Conservation (phyloP, 805 yeast species). For the Vanderwaltozyma verrucispora region DNA sequence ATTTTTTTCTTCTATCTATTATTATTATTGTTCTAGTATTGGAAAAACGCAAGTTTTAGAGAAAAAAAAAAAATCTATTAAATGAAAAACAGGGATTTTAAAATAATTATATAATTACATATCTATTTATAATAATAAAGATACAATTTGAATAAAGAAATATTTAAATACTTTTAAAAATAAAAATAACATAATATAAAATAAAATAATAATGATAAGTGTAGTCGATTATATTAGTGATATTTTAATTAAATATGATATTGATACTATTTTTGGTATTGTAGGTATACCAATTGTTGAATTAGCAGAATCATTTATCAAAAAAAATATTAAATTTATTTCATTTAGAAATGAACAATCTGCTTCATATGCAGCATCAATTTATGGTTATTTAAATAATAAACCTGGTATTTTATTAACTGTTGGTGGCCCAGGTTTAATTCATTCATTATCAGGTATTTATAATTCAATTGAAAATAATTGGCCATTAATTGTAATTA, state of each 20-base stretch:
- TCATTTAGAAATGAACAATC: conserved; percentile 63
- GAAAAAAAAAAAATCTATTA: too few relatives aligned
- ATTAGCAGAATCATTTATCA: conserved; percentile 50
- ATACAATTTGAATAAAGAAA: too few relatives aligned
- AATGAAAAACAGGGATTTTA: too few relatives aligned
- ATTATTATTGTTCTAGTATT: too few relatives aligned
- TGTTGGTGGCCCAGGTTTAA: conserved; percentile 69
- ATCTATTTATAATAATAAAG: too few relatives aligned
- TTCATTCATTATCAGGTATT: conserved; percentile 58
- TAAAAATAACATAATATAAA: neutral
- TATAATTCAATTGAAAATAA: conserved; percentile 51
- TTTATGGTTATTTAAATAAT: conserved; percentile 55
- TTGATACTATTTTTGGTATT: conserved; percentile 52
- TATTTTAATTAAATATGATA: conserved; percentile 30
- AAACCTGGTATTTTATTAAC: conserved; percentile 57
- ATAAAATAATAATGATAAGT: neutral
- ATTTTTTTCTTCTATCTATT: too few relatives aligned
- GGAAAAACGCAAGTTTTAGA: too few relatives aligned
- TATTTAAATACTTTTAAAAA: too few relatives aligned
- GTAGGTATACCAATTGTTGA: conserved; percentile 73
- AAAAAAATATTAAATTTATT: conserved; percentile 44
- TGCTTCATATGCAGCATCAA: conserved; percentile 68
- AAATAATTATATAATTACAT: too few relatives aligned
- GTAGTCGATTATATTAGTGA: neutral
- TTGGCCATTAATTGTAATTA: conserved; percentile 57